Evolutionary conservation across 2,329 filamentous ascomycete species (phyloP), one percentile per base, ranked within the genome.

Genomic region (Penicillium aurantiogriseum): DNA sequence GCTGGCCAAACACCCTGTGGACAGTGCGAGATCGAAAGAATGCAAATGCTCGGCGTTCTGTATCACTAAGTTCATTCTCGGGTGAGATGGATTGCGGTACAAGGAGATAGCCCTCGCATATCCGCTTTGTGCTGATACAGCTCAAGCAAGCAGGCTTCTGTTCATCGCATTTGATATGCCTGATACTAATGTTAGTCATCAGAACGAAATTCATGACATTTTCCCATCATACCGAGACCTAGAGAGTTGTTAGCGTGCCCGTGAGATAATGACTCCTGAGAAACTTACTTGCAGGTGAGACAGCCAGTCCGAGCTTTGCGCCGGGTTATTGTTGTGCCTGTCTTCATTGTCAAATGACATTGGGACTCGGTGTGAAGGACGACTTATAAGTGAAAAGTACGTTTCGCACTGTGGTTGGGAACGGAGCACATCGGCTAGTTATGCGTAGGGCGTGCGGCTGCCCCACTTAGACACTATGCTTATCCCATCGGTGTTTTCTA

Each of bases 41-140:
- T n/a, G 46, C 40, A 25, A 56, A 56, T 10, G 54, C 54, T 33
- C 54, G 47, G 10, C 54, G 54, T 51, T 56, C 54, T 19, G 46
- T 33, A 17, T 56, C 54, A 4, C n/a, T 44, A 10, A 56, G 19
- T 15, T 17, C 39, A 13, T 56, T 35, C 33, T 35, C 54, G 15
- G 31, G n/a, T 5, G 54, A 40, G 1, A 56, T 35, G 15, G 33
- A 35, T 17, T 38, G 47, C 35, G 23, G 54, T 13, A 45, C 21
- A 5, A 35, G 15, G 15, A 35, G 17, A 39, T 56, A 56, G 25
- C 54, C 54, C 23, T 56, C 54, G 42, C 54, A 56, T 9, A 56
- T 56, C 15, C 54, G 40, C 4, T 56, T 29, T 3, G 54, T 46
- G 7, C 42, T 27, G 5, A 46, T 2, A 46, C 54, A 56, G 10